phyloP scores from a whole-genome alignment of 495 filamentous ascomycete species.

The Penicillium cosmopolitanum region DNA sequence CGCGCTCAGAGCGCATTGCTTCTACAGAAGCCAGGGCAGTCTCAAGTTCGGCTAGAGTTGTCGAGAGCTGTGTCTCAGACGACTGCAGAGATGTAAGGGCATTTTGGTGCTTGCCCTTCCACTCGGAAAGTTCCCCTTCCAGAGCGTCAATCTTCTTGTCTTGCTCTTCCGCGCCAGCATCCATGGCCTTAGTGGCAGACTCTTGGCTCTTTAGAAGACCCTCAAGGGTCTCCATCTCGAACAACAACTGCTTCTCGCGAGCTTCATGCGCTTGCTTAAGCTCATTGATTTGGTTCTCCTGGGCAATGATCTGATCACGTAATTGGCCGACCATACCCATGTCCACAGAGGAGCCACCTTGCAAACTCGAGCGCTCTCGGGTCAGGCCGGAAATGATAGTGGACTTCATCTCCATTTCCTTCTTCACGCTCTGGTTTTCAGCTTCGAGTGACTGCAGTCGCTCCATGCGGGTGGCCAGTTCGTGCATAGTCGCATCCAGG shows the following conservation, averaged over 20 bases:
- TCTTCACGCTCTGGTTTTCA: slow-evolving; percentile 81
- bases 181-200: slow-evolving; percentile 44
- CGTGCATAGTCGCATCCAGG: slow-evolving; percentile 89
- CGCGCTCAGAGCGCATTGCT: slow-evolving; percentile 49
- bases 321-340: slow-evolving; percentile 88
- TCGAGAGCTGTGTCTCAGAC: slow-evolving; percentile 72
- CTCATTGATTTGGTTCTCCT: slow-evolving; percentile 75
- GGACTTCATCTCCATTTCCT: slow-evolving; percentile 95
- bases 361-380: slow-evolving; percentile 86
- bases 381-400: slow-evolving; percentile 93
- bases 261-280: slow-evolving; percentile 72
- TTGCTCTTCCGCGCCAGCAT: slow-evolving; percentile 53
- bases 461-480: slow-evolving; percentile 84
- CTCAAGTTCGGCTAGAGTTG: slow-evolving; percentile 74
- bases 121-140: slow-evolving; percentile 73
- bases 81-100: slow-evolving; percentile 72
- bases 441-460: slow-evolving; percentile 86
- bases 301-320: slow-evolving; percentile 83
- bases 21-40: slow-evolving; percentile 49
- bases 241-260: slow-evolving; percentile 73
- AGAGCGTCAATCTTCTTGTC: slow-evolving; percentile 69
- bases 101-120: slow-evolving; percentile 73
- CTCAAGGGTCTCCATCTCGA: slow-evolving; percentile 70
- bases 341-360: slow-evolving; percentile 79
- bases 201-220: slow-evolving; percentile 55